Evolutionary conservation across 2,329 filamentous ascomycete species (phyloP), one percentile per base, ranked within the genome.

Genomic region (Leptosphaerulina australis): DNA sequence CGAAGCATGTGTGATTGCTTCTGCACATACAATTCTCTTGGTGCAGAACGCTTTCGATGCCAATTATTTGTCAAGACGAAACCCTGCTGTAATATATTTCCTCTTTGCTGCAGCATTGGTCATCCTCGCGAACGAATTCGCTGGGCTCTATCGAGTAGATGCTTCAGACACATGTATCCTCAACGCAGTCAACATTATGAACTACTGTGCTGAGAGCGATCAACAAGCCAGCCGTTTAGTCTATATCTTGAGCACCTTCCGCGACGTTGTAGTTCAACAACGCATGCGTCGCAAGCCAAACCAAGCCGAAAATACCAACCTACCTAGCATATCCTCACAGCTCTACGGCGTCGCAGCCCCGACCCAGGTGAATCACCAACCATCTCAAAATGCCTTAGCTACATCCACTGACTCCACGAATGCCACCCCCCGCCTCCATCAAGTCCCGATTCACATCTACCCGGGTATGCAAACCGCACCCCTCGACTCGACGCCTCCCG

Each of bases 1-100:
- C 47, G 73, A 76, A 56, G 72, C 73, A 8, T 76, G 74, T 43
- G 67, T 76, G 9, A 74, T 73, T 22, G 72, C 74, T 1, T 74
- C 72, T 1, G 70, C 70, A 5, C 74, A 75, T 43, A 76, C 72
- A 3, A 70, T 75, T 9, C 67, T 73, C 9, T 58, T 75, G 2
- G 64, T 74, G 4, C 70, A 74, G 37, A 72, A 73, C 36, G 72
- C 73, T 0, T 76, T 69, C 48, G 72, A 75, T 25, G 73, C 72
- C 22, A 70, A 72, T 5, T 71, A 74, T 40, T 61, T 76, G 5
- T 73, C 73, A 2, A 65, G 70, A 5, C 63, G 73, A 5, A 73
- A 76, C 30, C 71, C 73, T 11, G 68, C 67, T 8, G 69, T 74
- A 12, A 74, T 74, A 17, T 75, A 76, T 47, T 75, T 74, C 43